Evolutionary conservation across 1,139 yeast species (phyloP).

Genomic region (Eremothecium coryli): DNA sequence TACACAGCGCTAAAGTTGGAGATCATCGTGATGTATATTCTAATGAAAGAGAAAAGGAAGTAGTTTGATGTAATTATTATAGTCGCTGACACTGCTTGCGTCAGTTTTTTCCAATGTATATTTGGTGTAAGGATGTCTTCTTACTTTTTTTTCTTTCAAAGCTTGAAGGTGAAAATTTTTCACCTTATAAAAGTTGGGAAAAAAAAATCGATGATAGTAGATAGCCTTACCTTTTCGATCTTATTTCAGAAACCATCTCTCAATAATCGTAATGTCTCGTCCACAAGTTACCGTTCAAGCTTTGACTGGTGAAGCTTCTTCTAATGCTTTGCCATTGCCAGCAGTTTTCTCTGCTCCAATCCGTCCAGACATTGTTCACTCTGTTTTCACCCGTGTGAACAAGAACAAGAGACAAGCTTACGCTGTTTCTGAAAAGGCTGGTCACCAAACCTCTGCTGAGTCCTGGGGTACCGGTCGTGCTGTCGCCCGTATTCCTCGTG

Average conservation of each 20-base stretch:
- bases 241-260: too few species aligned
- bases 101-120: too few species aligned
- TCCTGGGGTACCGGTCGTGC: constrained; percentile 99
- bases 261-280: too few species aligned
- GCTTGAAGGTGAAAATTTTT: background rate
- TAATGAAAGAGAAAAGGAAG: background rate
- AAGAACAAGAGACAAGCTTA: constrained; percentile 99
- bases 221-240: too few species aligned
- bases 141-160: background rate
- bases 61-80: background rate
- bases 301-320: constrained; percentile 78
- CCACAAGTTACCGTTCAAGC: constrained; percentile 97
- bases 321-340: constrained; percentile 86
- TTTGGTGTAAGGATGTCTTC: background rate
- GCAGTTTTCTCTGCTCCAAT: constrained; percentile 99
- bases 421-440: constrained; percentile 98
- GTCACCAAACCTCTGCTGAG: constrained; percentile 99
- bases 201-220: background rate
- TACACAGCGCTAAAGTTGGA: constrained; percentile 3
- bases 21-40: too few species aligned
- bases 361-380: constrained; percentile 98
- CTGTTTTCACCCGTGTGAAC: constrained; percentile 97
- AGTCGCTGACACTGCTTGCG: too few species aligned
- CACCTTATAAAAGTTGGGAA: background rate
- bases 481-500: constrained; percentile 99